Base-by-base conservation (phyloP, 2,329 filamentous ascomycete genomes). In the Plectosphaerella sp. region DNA sequence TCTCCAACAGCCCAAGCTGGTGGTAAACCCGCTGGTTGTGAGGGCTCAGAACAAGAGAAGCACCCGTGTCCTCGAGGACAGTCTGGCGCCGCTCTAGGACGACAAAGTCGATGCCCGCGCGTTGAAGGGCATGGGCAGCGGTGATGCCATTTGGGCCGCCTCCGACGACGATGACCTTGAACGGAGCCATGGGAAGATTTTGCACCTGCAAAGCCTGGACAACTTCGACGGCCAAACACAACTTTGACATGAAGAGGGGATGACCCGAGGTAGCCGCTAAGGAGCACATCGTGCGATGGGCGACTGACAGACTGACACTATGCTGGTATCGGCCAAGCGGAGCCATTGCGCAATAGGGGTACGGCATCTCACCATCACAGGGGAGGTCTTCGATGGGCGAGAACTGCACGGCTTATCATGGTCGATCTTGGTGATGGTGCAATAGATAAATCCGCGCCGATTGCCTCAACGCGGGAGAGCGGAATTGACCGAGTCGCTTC, bases 81-180 rank as follows among this genome's bases (percentile, higher is more conserved):
- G 55, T 47, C 3, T 59, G 49, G 7, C 61, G 53, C 1, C 59
- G 52, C 49, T 74, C 72, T 1, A 74, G 67, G 8, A 74, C 50
- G 41, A 71, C 57, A 11, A 70, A 74, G 50, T 73, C 66, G 36
- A 74, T 67, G 4, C 63, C 64, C 2, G 67, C 67, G 2, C 55
- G 54, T 25, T 51, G n/a, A 2, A 69, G 59, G 37, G 60, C 59
- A 45, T 68, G 64, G 1, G 65, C 65, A 5, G 64, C 58, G 8
- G 57, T 58, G 3, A 69, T 46, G 1, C 67, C 66, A 9, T 57
- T 56, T 12, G 64, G 62, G 20, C 67, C 66, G 16, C 60, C 62
- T 39, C 67, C 67, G 22, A 69, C 50, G 37, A 69, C 59, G 48
- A 69, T 62, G 10, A 61, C 61, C 37, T 54, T 62, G 57, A 64